Evolutionary conservation across 257 asterid species (phyloP).

Genomic region (Linderniella brevidens): DNA sequence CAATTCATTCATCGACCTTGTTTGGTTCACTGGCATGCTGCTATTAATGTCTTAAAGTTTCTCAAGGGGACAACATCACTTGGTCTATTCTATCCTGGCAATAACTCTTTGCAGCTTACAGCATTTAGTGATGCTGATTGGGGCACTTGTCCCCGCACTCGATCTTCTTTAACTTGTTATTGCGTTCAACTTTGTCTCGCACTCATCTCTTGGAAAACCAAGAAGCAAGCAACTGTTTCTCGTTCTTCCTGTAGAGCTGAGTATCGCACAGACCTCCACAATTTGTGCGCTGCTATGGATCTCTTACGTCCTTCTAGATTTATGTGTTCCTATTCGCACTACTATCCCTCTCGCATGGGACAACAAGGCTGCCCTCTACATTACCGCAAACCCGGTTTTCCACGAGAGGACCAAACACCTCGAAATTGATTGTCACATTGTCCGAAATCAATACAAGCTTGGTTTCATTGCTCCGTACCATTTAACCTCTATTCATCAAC

Average conservation of each 20-base stretch:
- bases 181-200: background rate
- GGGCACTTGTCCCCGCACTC: background rate
- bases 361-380: background rate
- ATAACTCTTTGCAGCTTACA: background rate
- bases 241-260: background rate
- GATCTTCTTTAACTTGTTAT: background rate
- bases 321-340: background rate
- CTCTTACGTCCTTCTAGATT: background rate
- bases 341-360: background rate
- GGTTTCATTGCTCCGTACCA: background rate
- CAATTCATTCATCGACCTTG: background rate
- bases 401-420: too few relatives aligned
- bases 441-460: background rate
- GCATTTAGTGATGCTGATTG: background rate
- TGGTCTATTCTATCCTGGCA: background rate
- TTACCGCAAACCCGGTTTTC: too few relatives aligned
- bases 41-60: background rate
- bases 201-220: background rate
- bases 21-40: background rate
- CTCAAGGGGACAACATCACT: background rate
- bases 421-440: too few relatives aligned
- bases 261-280: background rate
- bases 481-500: background rate
- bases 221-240: background rate
- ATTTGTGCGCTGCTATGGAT: background rate